phyloP scores from a whole-genome alignment of 2,329 filamentous ascomycete genomes.

The Arthrobotrys megalospora region DNA sequence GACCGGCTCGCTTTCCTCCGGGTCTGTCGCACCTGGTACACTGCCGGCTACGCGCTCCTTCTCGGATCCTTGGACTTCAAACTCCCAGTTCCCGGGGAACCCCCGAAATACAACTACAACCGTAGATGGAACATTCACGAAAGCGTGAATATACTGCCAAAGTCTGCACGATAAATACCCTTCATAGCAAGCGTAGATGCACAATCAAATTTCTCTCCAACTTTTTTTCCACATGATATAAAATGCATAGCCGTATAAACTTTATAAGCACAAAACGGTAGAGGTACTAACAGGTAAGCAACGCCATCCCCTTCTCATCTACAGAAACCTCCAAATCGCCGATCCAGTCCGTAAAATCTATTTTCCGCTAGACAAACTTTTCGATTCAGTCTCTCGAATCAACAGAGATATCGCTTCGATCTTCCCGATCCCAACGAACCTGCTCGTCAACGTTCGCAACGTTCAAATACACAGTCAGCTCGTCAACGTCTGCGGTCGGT shows the following conservation, averaged over 20 bases:
- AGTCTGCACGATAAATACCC: slow-evolving; percentile 32
- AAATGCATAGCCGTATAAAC: background rate
- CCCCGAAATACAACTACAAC: slow-evolving; percentile 15
- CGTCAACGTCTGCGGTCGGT: slow-evolving; percentile 23
- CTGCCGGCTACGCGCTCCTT: slow-evolving; percentile 24
- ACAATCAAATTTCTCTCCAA: background rate
- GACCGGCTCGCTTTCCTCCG: slow-evolving; percentile 43
- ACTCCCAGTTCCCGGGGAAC: slow-evolving; percentile 24
- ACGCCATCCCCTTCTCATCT: background rate
- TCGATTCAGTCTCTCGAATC: slow-evolving; percentile 27
- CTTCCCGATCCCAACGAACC: slow-evolving; percentile 2
- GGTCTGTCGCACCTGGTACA: slow-evolving; percentile 45
- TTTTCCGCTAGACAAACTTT: slow-evolving; percentile 16
- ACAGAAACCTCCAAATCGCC: slow-evolving; percentile 38
- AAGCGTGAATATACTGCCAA: slow-evolving; percentile 21
- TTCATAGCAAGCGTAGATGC: slow-evolving; percentile 27
- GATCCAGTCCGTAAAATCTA: slow-evolving; percentile 34
- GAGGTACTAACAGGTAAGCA: slow-evolving; percentile 46
- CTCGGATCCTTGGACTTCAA: slow-evolving; percentile 38
- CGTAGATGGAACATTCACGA: slow-evolving; percentile 29
- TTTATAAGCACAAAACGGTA: background rate
- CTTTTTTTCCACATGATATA: slow-evolving; percentile 12
- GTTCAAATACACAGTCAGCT: slow-evolving; percentile 28
- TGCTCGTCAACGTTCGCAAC: slow-evolving; percentile 33
- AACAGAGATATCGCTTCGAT: slow-evolving; percentile 14